Evolutionary conservation across 805 yeast species (phyloP).

Genomic region (Zygoascus ofunaensis): DNA sequence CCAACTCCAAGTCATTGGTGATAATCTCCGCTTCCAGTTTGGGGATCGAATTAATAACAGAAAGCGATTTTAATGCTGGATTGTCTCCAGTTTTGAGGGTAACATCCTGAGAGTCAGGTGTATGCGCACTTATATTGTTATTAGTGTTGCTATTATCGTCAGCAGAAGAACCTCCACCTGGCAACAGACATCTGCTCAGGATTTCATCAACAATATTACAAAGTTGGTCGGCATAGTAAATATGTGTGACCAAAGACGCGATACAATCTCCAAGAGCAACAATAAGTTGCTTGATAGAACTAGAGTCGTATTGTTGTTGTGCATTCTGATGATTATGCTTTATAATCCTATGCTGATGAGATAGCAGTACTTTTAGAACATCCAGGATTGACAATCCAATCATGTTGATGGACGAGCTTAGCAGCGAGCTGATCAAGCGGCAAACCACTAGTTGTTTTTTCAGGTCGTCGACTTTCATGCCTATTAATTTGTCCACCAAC

Average conservation of each 20-base stretch:
- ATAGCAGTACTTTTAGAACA: slow-evolving; percentile 42
- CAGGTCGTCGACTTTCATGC: slow-evolving; percentile 12
- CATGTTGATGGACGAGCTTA: slow-evolving; percentile 73
- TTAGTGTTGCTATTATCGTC: background rate
- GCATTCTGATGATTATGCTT: background rate
- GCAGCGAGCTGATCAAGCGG: slow-evolving; percentile 40
- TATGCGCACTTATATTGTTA: background rate
- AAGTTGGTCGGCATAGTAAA: slow-evolving; percentile 79
- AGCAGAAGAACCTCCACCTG: too few species aligned
- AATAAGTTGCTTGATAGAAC: slow-evolving; percentile 25
- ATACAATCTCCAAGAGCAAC: slow-evolving; percentile 47
- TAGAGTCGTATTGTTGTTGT: slow-evolving; percentile 9
- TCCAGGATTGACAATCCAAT: slow-evolving; percentile 84
- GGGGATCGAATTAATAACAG: background rate
- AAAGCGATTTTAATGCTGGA: background rate
- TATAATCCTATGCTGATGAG: slow-evolving; percentile 22
- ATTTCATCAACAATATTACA: slow-evolving; percentile 72
- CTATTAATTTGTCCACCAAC: slow-evolving; percentile 28
- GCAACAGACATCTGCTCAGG: slow-evolving; percentile 21
- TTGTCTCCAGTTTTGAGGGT: too few species aligned
- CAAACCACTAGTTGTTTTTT: slow-evolving; percentile 34
- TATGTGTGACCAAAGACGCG: slow-evolving; percentile 62
- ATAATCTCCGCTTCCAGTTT: slow-evolving; percentile 1
- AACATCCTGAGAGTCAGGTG: background rate
- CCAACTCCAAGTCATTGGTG: slow-evolving; percentile 19